These are phyloP conservation scores for Boletellus deceptivus DNA, from an alignment of 1,284 basidiomycete genomes.

Conservation along the genomic window DNA sequence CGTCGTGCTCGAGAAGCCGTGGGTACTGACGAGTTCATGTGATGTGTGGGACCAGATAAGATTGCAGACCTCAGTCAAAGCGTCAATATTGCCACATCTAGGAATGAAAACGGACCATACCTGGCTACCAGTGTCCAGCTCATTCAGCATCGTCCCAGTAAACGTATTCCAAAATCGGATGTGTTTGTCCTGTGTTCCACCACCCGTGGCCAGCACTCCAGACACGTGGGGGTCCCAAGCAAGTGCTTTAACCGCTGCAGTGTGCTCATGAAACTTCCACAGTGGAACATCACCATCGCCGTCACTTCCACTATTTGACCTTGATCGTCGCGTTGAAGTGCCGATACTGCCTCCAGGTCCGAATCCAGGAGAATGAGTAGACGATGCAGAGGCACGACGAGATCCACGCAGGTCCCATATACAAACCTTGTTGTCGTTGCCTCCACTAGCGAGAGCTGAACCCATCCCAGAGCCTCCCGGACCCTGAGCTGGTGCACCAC, in stretches of 20 bases:
- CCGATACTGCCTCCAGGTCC: slow-evolving; percentile 28
- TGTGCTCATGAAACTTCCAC: slow-evolving; percentile 95
- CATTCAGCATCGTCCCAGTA: slow-evolving; percentile 81
- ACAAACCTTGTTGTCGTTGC: slow-evolving; percentile 98
- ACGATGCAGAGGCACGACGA: slow-evolving; percentile 38
- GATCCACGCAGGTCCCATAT: slow-evolving; percentile 87
- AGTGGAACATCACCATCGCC: slow-evolving; percentile 60
- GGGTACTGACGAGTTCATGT: slow-evolving; percentile 96
- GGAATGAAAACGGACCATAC: slow-evolving; percentile 43
- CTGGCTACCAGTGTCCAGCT: slow-evolving; percentile 92
- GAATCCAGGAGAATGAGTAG: slow-evolving; percentile 24
- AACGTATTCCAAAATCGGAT: slow-evolving; percentile 97
- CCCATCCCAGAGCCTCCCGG: slow-evolving; percentile 40
- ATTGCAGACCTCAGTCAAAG: slow-evolving; percentile 79
- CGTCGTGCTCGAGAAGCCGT: slow-evolving; percentile 92
- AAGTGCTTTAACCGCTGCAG: slow-evolving; percentile 95
- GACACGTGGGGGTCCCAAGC: slow-evolving; percentile 97
- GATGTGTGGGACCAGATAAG: slow-evolving; percentile 95
- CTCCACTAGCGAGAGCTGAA: slow-evolving; percentile 87
- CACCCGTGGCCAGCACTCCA: slow-evolving; percentile 92
- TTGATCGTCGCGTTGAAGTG: slow-evolving; percentile 22
- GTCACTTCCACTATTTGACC: slow-evolving; percentile 38
- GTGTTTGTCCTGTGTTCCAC: slow-evolving; percentile 96
- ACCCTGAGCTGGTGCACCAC: slow-evolving; percentile 27
- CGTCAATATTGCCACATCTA: slow-evolving; percentile 8